Evolutionary conservation across 768 basidiomycete species (phyloP), one percentile per base, ranked within the genome.

Genomic region (Fibroporia radiculosa): DNA sequence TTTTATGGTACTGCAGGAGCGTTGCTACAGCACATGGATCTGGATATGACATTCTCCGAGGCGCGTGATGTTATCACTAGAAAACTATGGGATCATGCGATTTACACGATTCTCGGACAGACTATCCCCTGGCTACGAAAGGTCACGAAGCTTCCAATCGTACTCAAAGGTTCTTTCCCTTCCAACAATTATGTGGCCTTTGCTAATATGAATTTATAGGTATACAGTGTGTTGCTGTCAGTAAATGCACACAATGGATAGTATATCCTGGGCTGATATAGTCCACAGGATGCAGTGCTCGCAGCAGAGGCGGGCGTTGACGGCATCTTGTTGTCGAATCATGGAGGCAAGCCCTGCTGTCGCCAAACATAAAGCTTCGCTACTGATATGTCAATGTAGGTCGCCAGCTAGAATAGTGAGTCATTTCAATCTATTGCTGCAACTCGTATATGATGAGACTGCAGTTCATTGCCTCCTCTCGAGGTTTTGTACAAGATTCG

Each of bases 251-350:
- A 12, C 34, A 35, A n/a, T 35, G 34, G 6, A 10, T 23, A 19
- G 11, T 24, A 25, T 39, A 12, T 8, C 8, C 35, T 39, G 7
- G 38, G 25, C 20, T 7, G 18, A 23, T 18, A 8, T 8, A 23
- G 11, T 6, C 13, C 7, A 50, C 60, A 93, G 78, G 93, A 96
- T 65, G 91, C 87, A 2, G 77, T 89, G 32, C 75, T 91, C 36
- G 92, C 92, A 23, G 78, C 75, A 14, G 81, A 93, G 49, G 75
- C 83, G 24, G 89, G 91, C 11, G 82, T 88, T 14, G 82, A 93
- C 45, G 93, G 86, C 4, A 90, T 97, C 49, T 70, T 93, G 45
- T 65, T 97, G 7, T 89, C 85, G 0, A 97, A 97, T 53, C 93
- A 97, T 54, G 93, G 93, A 44, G 93, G 89, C 74, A 55, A 52